Percentiles rank a stretch among this genome's conserved stretches.
These are phyloP conservation scores for Cryphonectria nitschkei DNA, from an alignment of 2,329 filamentous ascomycete species.

Conservation along the genomic window DNA sequence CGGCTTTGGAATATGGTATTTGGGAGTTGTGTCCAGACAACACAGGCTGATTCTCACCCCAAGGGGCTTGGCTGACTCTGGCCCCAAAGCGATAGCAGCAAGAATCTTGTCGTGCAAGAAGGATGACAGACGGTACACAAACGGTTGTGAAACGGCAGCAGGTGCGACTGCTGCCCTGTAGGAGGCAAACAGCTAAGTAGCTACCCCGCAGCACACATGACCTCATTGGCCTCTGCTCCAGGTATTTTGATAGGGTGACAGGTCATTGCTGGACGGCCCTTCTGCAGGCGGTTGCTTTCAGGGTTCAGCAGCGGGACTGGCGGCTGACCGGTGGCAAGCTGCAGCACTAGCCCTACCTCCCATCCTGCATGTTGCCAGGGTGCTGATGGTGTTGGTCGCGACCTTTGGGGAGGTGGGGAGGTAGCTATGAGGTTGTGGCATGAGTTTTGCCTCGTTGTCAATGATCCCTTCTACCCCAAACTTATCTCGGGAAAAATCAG, in stretches of 20 bases:
- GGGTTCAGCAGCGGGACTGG: neutral
- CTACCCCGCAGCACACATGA: slow-evolving; percentile 5
- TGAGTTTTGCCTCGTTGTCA: neutral
- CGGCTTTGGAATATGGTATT: neutral
- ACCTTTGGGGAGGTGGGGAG: neutral
- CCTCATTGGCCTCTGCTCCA: neutral
- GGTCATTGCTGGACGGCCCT: neutral
- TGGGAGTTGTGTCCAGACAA: neutral
- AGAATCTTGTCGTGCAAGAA: neutral
- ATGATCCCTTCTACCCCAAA: neutral
- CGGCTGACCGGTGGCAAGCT: neutral
- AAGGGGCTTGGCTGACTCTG: neutral
- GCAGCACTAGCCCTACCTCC: neutral
- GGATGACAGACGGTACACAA: too few relatives aligned
- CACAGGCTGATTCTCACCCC: neutral
- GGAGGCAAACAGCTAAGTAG: slow-evolving; percentile 2
- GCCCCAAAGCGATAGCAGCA: neutral
- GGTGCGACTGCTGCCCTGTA: neutral
- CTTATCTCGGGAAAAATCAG: neutral
- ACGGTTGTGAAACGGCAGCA: too few relatives aligned
- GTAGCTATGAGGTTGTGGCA: neutral
- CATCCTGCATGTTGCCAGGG: neutral
- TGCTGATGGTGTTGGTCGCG: neutral
- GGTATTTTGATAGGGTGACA: neutral
- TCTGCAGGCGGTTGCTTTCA: neutral